These are phyloP conservation scores for Vigna angularis DNA, from an alignment of 306 rosid species.

Conservation along the genomic window DNA sequence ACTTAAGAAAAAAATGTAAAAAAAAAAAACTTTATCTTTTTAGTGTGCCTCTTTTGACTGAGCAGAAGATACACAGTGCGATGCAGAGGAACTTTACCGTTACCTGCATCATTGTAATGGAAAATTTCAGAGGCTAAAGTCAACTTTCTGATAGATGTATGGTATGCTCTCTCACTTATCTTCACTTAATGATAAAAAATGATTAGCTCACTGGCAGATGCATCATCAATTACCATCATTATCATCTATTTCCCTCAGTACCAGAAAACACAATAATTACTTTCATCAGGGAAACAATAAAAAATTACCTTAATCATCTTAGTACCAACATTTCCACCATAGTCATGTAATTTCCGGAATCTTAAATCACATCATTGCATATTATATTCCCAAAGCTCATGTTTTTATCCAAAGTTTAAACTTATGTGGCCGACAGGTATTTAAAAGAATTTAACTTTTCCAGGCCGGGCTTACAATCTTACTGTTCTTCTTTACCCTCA, in stretches of 20 bases:
- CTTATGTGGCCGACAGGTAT: background rate
- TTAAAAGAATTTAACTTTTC: background rate
- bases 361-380: conserved; percentile 10
- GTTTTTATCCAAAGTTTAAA: conserved; percentile 9
- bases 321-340: conserved; percentile 21
- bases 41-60: background rate
- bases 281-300: conserved; percentile 4
- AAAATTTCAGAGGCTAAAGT: conserved; percentile 49
- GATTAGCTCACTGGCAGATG: conserved; percentile 26
- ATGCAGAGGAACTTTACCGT: conserved; percentile 42
- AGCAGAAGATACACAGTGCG: background rate
- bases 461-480: background rate
- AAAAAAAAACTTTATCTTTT: background rate
- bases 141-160: conserved; percentile 39
- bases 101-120: conserved; percentile 31
- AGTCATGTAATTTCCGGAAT: conserved; percentile 2
- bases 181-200: conserved; percentile 32
- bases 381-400: conserved; percentile 13
- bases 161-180: background rate
- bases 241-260: conserved; percentile 26
- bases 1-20: background rate
- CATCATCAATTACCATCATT: conserved; percentile 44
- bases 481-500: background rate
- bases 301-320: conserved; percentile 32
- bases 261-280: conserved; percentile 40